Evolutionary conservation across 495 filamentous ascomycete genomes (phyloP), one percentile per base, ranked within the genome.

Genomic region (Penicillium tannophilum): DNA sequence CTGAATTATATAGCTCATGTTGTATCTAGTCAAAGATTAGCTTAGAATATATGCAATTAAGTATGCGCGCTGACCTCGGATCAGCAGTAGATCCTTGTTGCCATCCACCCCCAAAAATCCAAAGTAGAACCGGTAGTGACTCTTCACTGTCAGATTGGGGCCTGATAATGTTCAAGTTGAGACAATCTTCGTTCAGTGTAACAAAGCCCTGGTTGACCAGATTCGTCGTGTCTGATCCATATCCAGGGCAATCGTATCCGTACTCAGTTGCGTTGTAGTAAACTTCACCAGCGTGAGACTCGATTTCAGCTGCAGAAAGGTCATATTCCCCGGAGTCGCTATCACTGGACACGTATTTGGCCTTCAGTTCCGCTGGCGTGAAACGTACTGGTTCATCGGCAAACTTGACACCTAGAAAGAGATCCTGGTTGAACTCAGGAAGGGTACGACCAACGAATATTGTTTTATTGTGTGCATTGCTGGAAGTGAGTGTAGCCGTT

Each of bases 51-150:
- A 23, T 23, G 20, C 20, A 23, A 23, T 23, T 23, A 23, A 1
- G 20, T 23, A 23, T 23, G 20, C 20, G 20, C 20, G 20, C 62
- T 33, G 59, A 72, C 70, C 72, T 67, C 20, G 73, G 70, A 59
- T 76, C 73, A 7, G 67, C 70, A 35, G 73, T 73, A 19, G 71
- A 69, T 0, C 71, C 69, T 54, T 75, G 67, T 58, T 65, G 54
- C 71, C 72, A 88, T 6, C 79, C 83, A 51, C 87, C 86, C 17
- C 86, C 88, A 62, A 83, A 86, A 54, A 90, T 89, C 84, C 86
- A 89, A 28, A 88, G 71, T 52, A 86, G 72, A 23, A 90, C 82
- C 3, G 87, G 88, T 0, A 89, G 71, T 51, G 16, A 26, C 14
- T 81, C 75, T 16, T 67, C 69, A 1, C 69, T 63, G 36, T 62